Base-by-base conservation (phyloP, 345 rosid genomes). In the Melaleuca alternifolia region DNA sequence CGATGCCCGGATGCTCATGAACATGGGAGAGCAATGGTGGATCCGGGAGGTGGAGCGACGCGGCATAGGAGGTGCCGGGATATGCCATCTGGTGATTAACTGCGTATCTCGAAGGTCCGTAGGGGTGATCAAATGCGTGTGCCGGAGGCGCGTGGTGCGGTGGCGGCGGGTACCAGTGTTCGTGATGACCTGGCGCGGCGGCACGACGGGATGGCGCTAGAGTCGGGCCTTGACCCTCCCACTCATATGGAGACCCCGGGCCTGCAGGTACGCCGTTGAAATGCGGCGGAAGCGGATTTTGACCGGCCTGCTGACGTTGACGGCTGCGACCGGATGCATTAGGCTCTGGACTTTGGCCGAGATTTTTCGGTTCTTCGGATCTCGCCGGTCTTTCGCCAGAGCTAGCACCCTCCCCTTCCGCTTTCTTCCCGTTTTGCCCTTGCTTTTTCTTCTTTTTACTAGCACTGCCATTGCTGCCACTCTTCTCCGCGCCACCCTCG, bases 381-480 rank as follows among this genome's bases (percentile, higher is more conserved):
- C 81, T 52, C 62, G 61, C 50, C 12, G 28, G 46, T 54, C 62
- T 62, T 53, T 83, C 85, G 13, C 85, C 56, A 10, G 46, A 30
- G 50, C 7, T 6, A 3, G 62, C 46, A 83, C 28, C 86, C 87
- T 84, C 89, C 5, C 52, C 28, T 24, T 37, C 54, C n/a, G 5
- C 50, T 3, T 65, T 83, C 28, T 85, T 86, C 87, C 86, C 87
- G 37, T 83, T 83, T 51, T 88, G 87, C 59, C 84, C 87, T 53
- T 61, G 75, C 28, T 9, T 61, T 82, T 85, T 85, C 85, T 85
- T 83, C 89, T 88, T 88, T 48, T 85, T 83, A 30, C 87, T 84
- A 24, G 85, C 1, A 11, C 21, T 23, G 83, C 89, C 89, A 82
- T 62, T 24, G 51, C 82, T 51, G 20, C 62, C 81, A 10, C 76